A percentile compares a stretch with the other conserved stretches of the same genome.
Conservation (phyloP, 192 early-diverging fungal genomes). For the Coemansia sp. region DNA sequence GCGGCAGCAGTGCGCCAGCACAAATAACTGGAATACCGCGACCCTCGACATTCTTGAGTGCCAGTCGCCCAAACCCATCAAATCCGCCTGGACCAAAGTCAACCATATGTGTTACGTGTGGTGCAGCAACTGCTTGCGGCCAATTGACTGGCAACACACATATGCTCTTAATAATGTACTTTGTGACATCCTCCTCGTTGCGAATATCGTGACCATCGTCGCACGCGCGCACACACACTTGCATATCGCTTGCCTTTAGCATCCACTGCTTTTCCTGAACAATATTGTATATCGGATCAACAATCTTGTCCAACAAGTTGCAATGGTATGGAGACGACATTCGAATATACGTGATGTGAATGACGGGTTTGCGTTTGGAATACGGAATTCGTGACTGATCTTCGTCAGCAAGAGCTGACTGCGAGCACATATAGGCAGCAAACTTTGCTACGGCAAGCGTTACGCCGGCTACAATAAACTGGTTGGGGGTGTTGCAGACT, state of each 20-base stretch:
- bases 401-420: constrained; percentile 8
- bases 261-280: constrained; percentile 27
- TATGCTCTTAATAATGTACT: no score
- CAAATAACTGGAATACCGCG: constrained; percentile 63
- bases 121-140: constrained; percentile 58
- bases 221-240: constrained; percentile 70
- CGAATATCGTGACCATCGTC: constrained; percentile 80
- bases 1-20: constrained; percentile 15
- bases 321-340: constrained; percentile 80
- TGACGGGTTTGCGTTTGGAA: constrained; percentile 75
- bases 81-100: constrained; percentile 92
- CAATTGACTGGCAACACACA: constrained; percentile 62
- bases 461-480: constrained; percentile 26
- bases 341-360: constrained; percentile 73
- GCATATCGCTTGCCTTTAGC: constrained; percentile 15
- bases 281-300: background rate
- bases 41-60: constrained; percentile 85
- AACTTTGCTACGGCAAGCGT: constrained; percentile 9
- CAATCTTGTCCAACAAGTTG: constrained; percentile 1
- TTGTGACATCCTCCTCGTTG: constrained; percentile 36
- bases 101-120: constrained; percentile 76
- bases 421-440: background rate
- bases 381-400: constrained; percentile 71
- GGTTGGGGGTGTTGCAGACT: constrained; percentile 18
- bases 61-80: constrained; percentile 79